Conservation (phyloP, 495 filamentous ascomycete species). For the Aspergillus saccharolyticus region DNA sequence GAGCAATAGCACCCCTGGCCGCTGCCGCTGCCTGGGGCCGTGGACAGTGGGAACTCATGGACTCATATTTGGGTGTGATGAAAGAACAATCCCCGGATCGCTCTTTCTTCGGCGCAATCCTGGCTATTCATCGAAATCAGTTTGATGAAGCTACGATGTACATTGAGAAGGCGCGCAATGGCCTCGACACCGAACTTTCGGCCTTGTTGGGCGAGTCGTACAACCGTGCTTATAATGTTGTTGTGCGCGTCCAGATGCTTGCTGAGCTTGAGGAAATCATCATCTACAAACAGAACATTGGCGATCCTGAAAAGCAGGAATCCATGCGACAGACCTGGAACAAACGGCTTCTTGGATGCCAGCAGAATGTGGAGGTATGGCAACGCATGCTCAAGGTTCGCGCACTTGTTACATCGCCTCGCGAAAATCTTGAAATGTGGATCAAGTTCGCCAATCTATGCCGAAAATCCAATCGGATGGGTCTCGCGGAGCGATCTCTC, state of each 20-base stretch:
- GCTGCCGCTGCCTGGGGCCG: constrained; percentile 97
- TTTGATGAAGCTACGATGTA: constrained; percentile 80
- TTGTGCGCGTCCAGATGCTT: constrained; percentile 97
- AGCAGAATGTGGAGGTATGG: constrained; percentile 97
- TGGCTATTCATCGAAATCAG: constrained; percentile 89
- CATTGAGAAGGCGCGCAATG: constrained; percentile 87
- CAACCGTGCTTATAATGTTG: constrained; percentile 89
- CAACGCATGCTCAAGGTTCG: constrained; percentile 95
- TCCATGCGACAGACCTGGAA: constrained; percentile 94
- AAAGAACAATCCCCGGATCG: constrained; percentile 86
- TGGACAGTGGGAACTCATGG: constrained; percentile 96
- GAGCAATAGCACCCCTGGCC: constrained; percentile 84
- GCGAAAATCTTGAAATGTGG: constrained; percentile 96
- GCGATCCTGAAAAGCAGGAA: constrained; percentile 75
- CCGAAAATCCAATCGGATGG: constrained; percentile 89
- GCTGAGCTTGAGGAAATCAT: constrained; percentile 98
- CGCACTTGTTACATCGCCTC: constrained; percentile 81
- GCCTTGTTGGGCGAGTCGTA: constrained; percentile 95
- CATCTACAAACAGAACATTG: constrained; percentile 82
- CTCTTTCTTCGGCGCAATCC: constrained; percentile 94
- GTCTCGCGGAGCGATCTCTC: constrained; percentile 93
- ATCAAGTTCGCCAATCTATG: constrained; percentile 99
- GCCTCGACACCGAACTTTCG: constrained; percentile 89
- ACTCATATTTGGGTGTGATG: constrained; percentile 91
- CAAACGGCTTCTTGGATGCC: constrained; percentile 86